Base-by-base conservation (phyloP, 139 green algal species). In the Haematococcus sp. region DNA sequence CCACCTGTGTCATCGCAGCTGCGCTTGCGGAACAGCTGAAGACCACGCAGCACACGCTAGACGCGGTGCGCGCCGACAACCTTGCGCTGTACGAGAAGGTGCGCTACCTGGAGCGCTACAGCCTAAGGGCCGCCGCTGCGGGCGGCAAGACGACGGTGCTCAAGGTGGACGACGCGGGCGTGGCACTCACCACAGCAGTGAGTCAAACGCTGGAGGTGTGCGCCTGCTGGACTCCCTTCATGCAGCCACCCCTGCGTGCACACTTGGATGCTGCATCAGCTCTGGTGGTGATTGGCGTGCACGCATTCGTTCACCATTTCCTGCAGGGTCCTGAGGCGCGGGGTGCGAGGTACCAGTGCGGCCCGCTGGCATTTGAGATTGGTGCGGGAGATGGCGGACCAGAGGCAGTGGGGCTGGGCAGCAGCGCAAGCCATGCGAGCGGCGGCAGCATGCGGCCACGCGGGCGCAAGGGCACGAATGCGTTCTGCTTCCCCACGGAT, bases 1-100 rank as follows among this genome's bases (percentile, higher is more conserved):
- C 59, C 59, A 33, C 4, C 7, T 44, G 27, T 5, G 30, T 19
- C 1, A 34, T 15, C 32, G 0, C 68, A 77, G 76, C 46, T 23
- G 49, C 51, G 70, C 69, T 82, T 27, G 56, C 35, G 1, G 70
- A 78, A 17, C 65, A 79, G 66, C 66, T 83, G 40, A 27, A 17
- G 25, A 74, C 71, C 49, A 66, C 46, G 1, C 46, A 20, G 51
- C 43, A 70, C 34, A 65, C 76, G 67, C 59, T 88, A 43, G 58
- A 83, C 32, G 63, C 32, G 35, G 56, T 32, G 20, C 65, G 75
- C 0, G 70, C 73, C 16, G 83, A 88, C 76, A 88, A 82, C 65
- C 60, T 88, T 32, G 43, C 65, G 44, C 70, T 88, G 52, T 86
- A 84, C 28, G 83, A 88, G 58, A 88, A 88, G 76, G 75, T 88